Base-by-base conservation (phyloP, 331 rosid genomes). In the Arachis monticola region DNA sequence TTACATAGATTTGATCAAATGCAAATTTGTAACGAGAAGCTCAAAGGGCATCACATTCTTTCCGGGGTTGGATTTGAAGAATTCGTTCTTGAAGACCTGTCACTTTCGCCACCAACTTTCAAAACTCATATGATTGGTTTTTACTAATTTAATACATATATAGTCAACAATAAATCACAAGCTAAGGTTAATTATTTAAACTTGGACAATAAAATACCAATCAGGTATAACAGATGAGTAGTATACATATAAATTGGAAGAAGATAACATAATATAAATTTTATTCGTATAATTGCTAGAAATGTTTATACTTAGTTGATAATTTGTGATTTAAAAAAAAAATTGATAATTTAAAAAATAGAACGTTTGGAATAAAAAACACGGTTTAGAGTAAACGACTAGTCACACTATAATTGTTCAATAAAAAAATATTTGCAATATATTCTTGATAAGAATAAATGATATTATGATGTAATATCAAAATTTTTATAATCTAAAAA, bases 11-110 rank as follows among this genome's bases (percentile, higher is more conserved):
- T 67, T 57, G 56, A 68, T 48, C 32, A 12, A 56, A 22, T 12
- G 45, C 30, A 64, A 51, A 38, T 53, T 42, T 32, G 30, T 41
- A 13, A 47, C 35, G 9, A 64, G 9, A 55, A 64, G 32, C 45
- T 30, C 1, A 47, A 22, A 10, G 22, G 44, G 61, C 35, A 47
- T 46, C 62, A 58, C 5, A 48, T 59, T 38, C 44, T 38, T 48
- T 50, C 44, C 63, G 56, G 55, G 31, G 44, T 17, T 59, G 32
- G 55, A 59, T 69, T 69, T 59, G 75, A 69, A 58, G 5, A 42
- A 40, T 52, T 67, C 31, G 32, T 52, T 67, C 31, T 46, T 47
- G 69, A 40, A 35, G 22, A 69, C 31, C 48, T 6, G 30, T 69
- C 42, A 32, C 35, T 32, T 7, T 51, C 61, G 5, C 62, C 4